These are phyloP conservation scores for Tuber melanosporum DNA, from an alignment of 495 filamentous ascomycete genomes.

Conservation along the genomic window DNA sequence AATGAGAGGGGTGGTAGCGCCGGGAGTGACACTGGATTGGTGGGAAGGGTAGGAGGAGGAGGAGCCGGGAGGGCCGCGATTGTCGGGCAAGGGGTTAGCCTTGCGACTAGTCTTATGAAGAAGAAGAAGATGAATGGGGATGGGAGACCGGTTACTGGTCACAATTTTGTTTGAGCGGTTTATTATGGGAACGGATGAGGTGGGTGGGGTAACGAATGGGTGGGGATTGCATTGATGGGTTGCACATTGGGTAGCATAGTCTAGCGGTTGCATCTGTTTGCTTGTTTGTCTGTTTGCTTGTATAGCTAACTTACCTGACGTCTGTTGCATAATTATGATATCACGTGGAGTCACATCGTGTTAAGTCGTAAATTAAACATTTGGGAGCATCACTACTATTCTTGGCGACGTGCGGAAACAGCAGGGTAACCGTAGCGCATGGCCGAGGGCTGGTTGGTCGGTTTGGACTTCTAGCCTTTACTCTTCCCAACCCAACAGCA, in stretches of 20 bases:
- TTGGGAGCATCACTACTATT: too few species aligned
- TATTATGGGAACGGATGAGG: background rate
- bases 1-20: background rate
- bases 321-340: background rate
- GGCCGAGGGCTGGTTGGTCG: too few species aligned
- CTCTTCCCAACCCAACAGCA: too few species aligned
- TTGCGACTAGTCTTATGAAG: constrained; percentile 1
- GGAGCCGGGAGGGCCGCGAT: background rate
- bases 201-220: background rate
- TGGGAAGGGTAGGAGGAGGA: background rate
- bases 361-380: too few species aligned
- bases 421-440: too few species aligned
- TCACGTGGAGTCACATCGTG: too few species aligned
- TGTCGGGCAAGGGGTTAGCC: background rate
- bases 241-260: background rate
- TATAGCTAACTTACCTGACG: background rate
- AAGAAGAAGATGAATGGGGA: background rate
- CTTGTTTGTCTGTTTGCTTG: background rate
- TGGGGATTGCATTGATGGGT: background rate
- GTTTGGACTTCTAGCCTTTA: too few species aligned
- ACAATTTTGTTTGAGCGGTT: background rate
- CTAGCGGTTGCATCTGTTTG: background rate
- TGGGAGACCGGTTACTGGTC: background rate
- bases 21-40: background rate
- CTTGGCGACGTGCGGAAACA: too few species aligned